Evolutionary conservation across 805 yeast species (phyloP).

Genomic region (Pichia membranifaciens): DNA sequence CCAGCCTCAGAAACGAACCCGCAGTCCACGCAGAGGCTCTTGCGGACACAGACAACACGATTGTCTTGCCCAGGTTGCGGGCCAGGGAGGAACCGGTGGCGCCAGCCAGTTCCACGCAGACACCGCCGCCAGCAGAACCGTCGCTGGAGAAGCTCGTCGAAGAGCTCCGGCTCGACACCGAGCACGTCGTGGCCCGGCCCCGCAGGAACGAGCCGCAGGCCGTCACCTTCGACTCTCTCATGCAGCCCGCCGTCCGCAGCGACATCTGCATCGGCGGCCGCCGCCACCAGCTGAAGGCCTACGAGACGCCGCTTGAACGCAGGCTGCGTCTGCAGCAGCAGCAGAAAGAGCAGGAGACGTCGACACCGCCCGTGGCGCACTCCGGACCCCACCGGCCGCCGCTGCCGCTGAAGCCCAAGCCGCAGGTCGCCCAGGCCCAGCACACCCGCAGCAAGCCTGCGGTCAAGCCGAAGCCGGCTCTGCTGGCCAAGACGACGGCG

Average conservation of each 20-base stretch:
- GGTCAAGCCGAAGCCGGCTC: constrained; percentile 2
- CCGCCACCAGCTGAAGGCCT: background rate
- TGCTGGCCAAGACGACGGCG: background rate
- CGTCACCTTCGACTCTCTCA: constrained; percentile 21
- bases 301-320: background rate
- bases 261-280: background rate
- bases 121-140: background rate
- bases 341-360: no score
- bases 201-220: constrained; percentile 20
- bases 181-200: constrained; percentile 5
- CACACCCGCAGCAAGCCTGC: background rate
- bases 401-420: background rate
- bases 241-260: constrained; percentile 8
- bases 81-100: background rate
- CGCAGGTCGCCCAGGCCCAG: constrained; percentile 1
- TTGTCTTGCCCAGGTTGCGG: background rate
- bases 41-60: background rate
- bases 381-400: no score
- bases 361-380: no score
- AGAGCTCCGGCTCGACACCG: constrained; percentile 7
- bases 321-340: no score
- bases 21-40: background rate
- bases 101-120: no score
- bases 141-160: constrained; percentile 12
- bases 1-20: background rate